Conservation (phyloP, 2,329 filamentous ascomycete species). For the Aspergillus amoenus region DNA sequence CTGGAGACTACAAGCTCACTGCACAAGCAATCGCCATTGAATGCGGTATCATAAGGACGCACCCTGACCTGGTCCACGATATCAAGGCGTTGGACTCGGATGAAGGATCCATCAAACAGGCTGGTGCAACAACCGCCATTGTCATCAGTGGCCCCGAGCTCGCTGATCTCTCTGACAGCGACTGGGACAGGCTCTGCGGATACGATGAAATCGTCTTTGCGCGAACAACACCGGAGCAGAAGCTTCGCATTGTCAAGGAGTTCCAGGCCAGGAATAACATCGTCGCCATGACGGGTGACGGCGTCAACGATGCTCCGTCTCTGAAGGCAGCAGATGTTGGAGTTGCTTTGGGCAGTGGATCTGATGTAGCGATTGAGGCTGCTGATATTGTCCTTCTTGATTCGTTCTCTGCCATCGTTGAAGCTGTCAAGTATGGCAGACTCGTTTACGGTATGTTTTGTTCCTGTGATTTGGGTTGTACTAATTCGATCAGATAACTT, state of each 20-base stretch:
- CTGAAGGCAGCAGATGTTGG: slow-evolving; percentile 61
- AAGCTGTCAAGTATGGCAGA: slow-evolving; percentile 70
- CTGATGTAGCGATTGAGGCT: slow-evolving; percentile 62
- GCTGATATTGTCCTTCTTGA: slow-evolving; percentile 65
- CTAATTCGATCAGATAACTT: slow-evolving; percentile 57
- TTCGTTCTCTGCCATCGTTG: slow-evolving; percentile 69
- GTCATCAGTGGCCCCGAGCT: slow-evolving; percentile 67
- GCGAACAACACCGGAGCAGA: slow-evolving; percentile 74
- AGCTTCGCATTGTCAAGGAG: slow-evolving; percentile 74
- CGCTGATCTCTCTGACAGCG: slow-evolving; percentile 61
- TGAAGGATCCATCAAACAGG: slow-evolving; percentile 19
- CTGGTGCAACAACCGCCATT: slow-evolving; percentile 45
- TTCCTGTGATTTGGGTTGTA: not conserved
- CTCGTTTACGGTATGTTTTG: slow-evolving; percentile 49
- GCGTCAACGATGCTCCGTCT: slow-evolving; percentile 53
- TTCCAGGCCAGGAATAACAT: slow-evolving; percentile 63
- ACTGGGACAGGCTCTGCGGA: slow-evolving; percentile 65
- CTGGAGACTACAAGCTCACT: slow-evolving; percentile 74
- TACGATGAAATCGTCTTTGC: slow-evolving; percentile 77
- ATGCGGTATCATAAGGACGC: slow-evolving; percentile 64
- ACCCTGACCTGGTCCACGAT: slow-evolving; percentile 50
- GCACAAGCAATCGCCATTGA: slow-evolving; percentile 71
- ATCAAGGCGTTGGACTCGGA: slow-evolving; percentile 50
- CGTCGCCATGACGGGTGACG: slow-evolving; percentile 54
- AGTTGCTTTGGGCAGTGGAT: slow-evolving; percentile 59